Evolutionary conservation across 495 filamentous ascomycete genomes (phyloP).

Genomic region (Penicillium alfredii): DNA sequence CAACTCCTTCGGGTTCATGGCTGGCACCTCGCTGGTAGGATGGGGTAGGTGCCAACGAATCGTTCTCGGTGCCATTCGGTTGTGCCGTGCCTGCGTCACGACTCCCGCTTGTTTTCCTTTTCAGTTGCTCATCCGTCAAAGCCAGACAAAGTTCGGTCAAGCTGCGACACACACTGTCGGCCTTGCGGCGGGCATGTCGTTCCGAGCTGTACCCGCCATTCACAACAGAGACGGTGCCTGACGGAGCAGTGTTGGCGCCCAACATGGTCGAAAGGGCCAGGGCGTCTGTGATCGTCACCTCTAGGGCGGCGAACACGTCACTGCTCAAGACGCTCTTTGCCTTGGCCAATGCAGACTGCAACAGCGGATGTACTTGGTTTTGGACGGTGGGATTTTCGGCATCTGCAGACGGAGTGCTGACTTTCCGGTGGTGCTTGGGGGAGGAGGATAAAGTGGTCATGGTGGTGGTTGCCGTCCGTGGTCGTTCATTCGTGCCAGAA

Average conservation of each 20-base stretch:
- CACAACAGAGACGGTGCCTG: conserved; percentile 53
- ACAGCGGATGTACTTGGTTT: conserved; percentile 62
- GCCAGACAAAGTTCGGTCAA: conserved; percentile 90
- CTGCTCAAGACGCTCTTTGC: conserved; percentile 58
- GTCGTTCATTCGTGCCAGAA: conserved; percentile 70
- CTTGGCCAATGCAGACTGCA: conserved; percentile 76
- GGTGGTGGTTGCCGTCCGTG: conserved; percentile 88
- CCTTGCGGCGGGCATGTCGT: conserved; percentile 78
- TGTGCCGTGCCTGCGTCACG: conserved; percentile 21
- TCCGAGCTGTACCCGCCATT: conserved; percentile 52
- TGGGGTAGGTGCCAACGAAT: conserved; percentile 21
- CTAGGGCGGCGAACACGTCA: conserved; percentile 75
- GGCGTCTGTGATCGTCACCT: conserved; percentile 77
- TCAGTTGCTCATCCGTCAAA: conserved; percentile 51
- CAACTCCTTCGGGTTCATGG: conserved; percentile 37
- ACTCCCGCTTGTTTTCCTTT: conserved; percentile 20
- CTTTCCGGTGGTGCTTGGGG: conserved; percentile 58
- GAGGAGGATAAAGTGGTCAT: conserved; percentile 86
- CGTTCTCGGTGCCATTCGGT: conserved; percentile 30
- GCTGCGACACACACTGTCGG: conserved; percentile 86
- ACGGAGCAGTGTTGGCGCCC: conserved; percentile 60
- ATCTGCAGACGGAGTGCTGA: conserved; percentile 47
- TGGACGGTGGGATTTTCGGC: conserved; percentile 25
- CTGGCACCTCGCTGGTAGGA: conserved; percentile 36
- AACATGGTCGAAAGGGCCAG: conserved; percentile 68